Evolutionary conservation across 371 early-diverging fungal species (phyloP), one percentile per base, ranked within the genome.

Genomic region (Nematocida minor): DNA sequence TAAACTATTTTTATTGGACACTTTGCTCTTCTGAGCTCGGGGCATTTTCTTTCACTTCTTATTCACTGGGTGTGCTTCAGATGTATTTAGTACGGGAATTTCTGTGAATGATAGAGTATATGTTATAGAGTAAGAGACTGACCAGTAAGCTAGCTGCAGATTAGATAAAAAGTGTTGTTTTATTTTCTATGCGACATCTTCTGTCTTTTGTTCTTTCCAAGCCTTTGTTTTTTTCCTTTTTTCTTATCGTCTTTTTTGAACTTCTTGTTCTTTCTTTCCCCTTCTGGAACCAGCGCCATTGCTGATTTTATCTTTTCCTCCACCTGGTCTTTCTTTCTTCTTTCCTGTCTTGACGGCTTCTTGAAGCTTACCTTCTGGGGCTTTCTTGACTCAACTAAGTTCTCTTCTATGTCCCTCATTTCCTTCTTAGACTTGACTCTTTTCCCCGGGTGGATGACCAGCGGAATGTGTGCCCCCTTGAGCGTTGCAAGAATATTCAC

Each of bases 361-460:
- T n/a, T 11, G 14, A 36, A 14, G 9, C 34, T 32, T 4, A 74
- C 77, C 36, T 40, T 74, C 66, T 51, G 63, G 4, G 77, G 46
- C 47, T 62, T 64, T 53, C 66, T 74, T 18, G 22, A 4, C 41
- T 74, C 66, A 44, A 40, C 34, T 27, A 41, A 25, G 22, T 46
- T 67, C 40, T 46, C 53, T 29, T 74, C 77, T 38, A 74, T 63
- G n/a, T 74, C 67, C 46, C 66, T 9, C 48, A 74, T 63, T 31
- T 74, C 77, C 44, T 51, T 74, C 53, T 64, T 74, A 16, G 77
- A 63, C 41, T 74, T 74, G 2, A 74, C 66, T 66, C 77, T 60
- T 36, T 60, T 46, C 41, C 77, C 77, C 0, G 77, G 77, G 29
- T 51, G 63, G 14, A 74, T 74, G 3, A 63, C 36, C 29, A 74